Conservation (phyloP, 768 basidiomycete species). For the Lactarius trivialis region DNA sequence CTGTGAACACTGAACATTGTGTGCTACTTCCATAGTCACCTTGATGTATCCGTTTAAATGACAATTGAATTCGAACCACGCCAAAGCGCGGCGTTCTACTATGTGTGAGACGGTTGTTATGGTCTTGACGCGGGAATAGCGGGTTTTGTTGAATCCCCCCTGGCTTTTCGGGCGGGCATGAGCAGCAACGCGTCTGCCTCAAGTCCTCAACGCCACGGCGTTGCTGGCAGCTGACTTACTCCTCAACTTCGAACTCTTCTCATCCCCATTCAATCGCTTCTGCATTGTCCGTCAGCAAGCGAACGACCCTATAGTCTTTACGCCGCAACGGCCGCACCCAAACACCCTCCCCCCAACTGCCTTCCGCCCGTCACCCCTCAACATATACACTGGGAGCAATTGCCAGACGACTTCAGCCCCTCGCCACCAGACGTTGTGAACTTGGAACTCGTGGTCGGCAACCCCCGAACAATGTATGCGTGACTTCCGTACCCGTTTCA, state of each 20-base stretch:
- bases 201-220: slow-evolving; percentile 10
- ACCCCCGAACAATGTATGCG: background rate
- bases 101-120: background rate
- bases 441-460: background rate
- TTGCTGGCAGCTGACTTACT: background rate
- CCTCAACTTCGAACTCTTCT: background rate
- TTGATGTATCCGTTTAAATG: background rate
- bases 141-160: background rate
- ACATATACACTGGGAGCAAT: background rate
- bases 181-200: slow-evolving; percentile 9
- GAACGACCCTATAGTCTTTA: background rate
- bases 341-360: background rate
- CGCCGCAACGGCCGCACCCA: background rate
- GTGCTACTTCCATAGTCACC: background rate
- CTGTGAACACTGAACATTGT: background rate
- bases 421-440: background rate
- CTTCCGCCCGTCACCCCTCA: background rate
- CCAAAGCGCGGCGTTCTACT: background rate
- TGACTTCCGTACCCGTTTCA: background rate
- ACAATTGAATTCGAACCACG: background rate
- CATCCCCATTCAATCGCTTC: background rate
- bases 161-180: slow-evolving; percentile 2
- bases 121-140: slow-evolving; percentile 7
- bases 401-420: background rate
- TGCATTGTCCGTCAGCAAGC: background rate